A percentile compares a stretch with the other conserved stretches of the same genome.
Evolutionary conservation across 805 yeast species (phyloP).

Genomic region (Wickerhamiella nectarea): DNA sequence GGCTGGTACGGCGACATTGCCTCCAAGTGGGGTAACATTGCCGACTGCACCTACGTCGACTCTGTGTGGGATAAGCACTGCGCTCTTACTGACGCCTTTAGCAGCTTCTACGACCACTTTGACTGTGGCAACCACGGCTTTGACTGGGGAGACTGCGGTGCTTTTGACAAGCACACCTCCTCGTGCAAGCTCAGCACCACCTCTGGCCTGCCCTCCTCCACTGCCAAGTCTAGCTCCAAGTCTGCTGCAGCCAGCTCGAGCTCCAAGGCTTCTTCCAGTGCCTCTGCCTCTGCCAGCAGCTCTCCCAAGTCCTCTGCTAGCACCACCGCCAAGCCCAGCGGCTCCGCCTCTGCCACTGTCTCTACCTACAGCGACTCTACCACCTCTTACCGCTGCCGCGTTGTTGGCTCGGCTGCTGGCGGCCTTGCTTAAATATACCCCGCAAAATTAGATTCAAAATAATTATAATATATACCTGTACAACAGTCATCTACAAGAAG

Average conservation of each 20-base stretch:
- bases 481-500: no score
- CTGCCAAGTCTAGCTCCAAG: neutral
- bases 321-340: no score
- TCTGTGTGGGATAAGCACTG: neutral
- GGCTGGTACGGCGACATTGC: slow-evolving; percentile 1
- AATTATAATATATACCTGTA: no score
- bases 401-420: slow-evolving; percentile 3
- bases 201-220: neutral
- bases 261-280: neutral
- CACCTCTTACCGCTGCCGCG: slow-evolving; percentile 8
- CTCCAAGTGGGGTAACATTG: slow-evolving; percentile 1
- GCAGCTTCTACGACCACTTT: neutral
- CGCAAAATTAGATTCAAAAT: neutral
- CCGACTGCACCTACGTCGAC: slow-evolving; percentile 4
- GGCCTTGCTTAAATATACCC: neutral
- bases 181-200: neutral
- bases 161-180: neutral
- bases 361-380: slow-evolving; percentile 4
- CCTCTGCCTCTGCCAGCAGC: neutral
- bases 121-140: slow-evolving; percentile 2
- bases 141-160: neutral
- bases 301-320: no score
- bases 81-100: neutral
- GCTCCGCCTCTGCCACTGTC: neutral
- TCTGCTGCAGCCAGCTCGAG: neutral